Evolutionary conservation across 2,329 filamentous ascomycete species (phyloP), one percentile per base, ranked within the genome.

Genomic region (Lojkania enalia): DNA sequence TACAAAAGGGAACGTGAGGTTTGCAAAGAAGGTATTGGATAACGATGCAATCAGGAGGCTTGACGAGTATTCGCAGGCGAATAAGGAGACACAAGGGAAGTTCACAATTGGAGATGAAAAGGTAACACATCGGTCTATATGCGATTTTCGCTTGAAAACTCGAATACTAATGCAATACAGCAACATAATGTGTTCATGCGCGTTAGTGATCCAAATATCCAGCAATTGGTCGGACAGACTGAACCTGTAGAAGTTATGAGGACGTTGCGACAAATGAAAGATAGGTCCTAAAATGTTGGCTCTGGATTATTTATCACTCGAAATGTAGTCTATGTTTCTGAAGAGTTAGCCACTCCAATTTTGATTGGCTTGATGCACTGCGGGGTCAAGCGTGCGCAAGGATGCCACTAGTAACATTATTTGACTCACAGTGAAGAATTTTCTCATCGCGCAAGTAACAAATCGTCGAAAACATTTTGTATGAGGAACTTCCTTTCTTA

Each of bases 51-150:
- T 96, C 51, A 84, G 87, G 76, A 87, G 85, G 58, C 77, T 99
- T 21, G 77, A 88, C 55, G 77, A 79, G 0, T 96, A 90, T 67
- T 87, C 89, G 1, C 82, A 88, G 42, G 77, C 80, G 48, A 92
- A 96, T 71, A 77, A 85, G 72, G 82, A 96, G 74, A 97, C 94
- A 1, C 91, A 96, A 69, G 94, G 94, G 35, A 88, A 90, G 64
- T 97, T 96, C 60, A 99, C 92, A 0, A 97, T 99, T 70, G 91
- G 87, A 0, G 90, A 99, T 64, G 94, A 99, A 74, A 97, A 97
- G 85, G 88, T 89, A 71, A 44, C 71, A 58, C 29, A 4, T 11
- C 5, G 13, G 2, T 15, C 9, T 33, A 12, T 31, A 7, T 15
- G 15, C 2, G 6, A 7, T 15, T 3, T 23, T 13, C 16, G 25